These are phyloP conservation scores for Clonostachys sp. DNA, from an alignment of 2,329 filamentous ascomycete genomes.

Conservation along the genomic window DNA sequence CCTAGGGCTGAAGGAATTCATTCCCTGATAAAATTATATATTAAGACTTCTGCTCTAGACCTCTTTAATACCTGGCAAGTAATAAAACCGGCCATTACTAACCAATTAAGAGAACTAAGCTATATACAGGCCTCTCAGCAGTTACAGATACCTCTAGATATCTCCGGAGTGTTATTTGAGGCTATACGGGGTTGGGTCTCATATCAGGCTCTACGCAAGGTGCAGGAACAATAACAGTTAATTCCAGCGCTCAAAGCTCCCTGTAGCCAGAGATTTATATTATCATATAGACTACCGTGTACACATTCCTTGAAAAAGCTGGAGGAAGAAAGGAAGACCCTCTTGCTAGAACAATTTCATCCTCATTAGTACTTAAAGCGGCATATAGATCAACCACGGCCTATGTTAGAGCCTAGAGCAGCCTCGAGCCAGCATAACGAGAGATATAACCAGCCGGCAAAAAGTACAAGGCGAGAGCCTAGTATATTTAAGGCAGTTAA, in stretches of 20 bases:
- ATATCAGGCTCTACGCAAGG: slow-evolving; percentile 6
- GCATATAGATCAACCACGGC: background rate
- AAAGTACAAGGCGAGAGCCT: slow-evolving; percentile 2
- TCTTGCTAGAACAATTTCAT: slow-evolving; percentile 3
- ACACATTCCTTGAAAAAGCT: slow-evolving; percentile 6
- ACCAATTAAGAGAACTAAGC: slow-evolving; percentile 9
- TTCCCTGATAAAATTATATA: slow-evolving; percentile 6
- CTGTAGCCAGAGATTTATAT: slow-evolving; percentile 8
- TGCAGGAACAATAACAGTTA: slow-evolving; percentile 7
- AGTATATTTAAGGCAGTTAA: slow-evolving; percentile 8
- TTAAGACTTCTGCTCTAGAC: slow-evolving; percentile 7
- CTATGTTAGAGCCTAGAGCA: background rate
- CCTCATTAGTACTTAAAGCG: slow-evolving; percentile 4
- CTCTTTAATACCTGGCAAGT: slow-evolving; percentile 9
- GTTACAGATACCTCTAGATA: slow-evolving; percentile 5
- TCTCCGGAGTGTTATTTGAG: slow-evolving; percentile 6
- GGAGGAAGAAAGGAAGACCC: background rate
- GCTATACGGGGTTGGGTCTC: slow-evolving; percentile 8
- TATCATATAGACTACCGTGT: slow-evolving; percentile 6
- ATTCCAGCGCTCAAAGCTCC: slow-evolving; percentile 2
- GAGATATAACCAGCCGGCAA: background rate
- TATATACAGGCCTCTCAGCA: slow-evolving; percentile 7
- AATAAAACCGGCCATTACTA: slow-evolving; percentile 8
- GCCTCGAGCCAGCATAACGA: background rate
- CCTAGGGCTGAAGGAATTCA: slow-evolving; percentile 7